phyloP scores from a whole-genome alignment of 306 rosid species.

The Sechiopsis laciniata region DNA sequence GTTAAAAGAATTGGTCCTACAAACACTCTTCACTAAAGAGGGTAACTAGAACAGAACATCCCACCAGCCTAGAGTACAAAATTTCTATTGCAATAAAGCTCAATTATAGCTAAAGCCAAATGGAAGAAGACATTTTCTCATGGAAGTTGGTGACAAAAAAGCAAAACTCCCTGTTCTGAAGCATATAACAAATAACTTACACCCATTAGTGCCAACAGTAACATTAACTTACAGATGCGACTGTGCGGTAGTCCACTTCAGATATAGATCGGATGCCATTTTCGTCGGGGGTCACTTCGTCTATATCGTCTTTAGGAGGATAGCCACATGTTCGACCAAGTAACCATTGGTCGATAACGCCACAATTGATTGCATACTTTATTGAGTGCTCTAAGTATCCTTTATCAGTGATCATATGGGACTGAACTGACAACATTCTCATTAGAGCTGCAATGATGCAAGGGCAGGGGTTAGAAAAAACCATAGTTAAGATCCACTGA shows the following conservation, averaged over 20 bases:
- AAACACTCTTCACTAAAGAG: background rate
- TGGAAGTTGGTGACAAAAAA: background rate
- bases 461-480: conserved; percentile 22
- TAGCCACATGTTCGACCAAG: conserved; percentile 54
- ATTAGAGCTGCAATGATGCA: conserved; percentile 55
- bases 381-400: conserved; percentile 62
- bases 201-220: conserved; percentile 23
- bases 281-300: conserved; percentile 49
- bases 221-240: conserved; percentile 37
- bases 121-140: background rate
- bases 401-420: conserved; percentile 60
- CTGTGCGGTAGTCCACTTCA: conserved; percentile 60
- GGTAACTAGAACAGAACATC: background rate
- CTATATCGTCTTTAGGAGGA: conserved; percentile 64
- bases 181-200: conserved; percentile 27
- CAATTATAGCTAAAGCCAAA: conserved; percentile 7
- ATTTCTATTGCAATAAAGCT: conserved; percentile 28
- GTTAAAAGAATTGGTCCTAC: background rate
- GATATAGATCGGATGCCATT: conserved; percentile 65
- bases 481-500: background rate
- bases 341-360: conserved; percentile 81
- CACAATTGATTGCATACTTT: conserved; percentile 76
- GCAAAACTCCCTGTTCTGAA: conserved; percentile 25
- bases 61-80: conserved; percentile 30
- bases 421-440: conserved; percentile 77